Conservation (phyloP, 75 land plant species). For the Sequoia sempervirens region DNA sequence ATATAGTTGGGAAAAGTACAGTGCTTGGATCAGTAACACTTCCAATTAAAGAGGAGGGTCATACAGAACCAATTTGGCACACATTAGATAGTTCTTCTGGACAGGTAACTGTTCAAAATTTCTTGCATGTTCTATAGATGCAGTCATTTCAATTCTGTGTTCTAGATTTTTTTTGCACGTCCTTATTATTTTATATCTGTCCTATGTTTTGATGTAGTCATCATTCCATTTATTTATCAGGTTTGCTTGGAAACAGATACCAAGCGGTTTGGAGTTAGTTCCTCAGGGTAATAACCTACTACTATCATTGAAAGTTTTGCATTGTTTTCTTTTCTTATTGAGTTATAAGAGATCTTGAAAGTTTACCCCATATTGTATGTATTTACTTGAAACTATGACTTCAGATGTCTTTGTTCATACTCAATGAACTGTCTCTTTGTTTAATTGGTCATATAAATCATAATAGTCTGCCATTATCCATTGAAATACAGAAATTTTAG, state of each 20-base stretch:
- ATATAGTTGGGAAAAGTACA: constrained; percentile 95
- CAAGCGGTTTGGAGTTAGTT: constrained; percentile 42
- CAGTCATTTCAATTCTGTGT: not conserved
- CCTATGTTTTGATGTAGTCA: not conserved
- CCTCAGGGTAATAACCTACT: constrained; percentile 50
- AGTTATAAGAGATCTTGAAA: not conserved
- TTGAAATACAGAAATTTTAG: not conserved
- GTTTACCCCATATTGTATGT: not conserved
- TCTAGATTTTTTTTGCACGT: not conserved
- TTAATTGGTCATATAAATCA: not conserved
- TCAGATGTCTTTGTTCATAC: not conserved
- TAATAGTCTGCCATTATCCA: not conserved
- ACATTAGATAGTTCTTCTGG: constrained; percentile 84
- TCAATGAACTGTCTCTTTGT: not conserved
- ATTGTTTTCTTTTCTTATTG: not conserved
- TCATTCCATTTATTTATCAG: constrained; percentile 28
- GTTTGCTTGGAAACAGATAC: constrained; percentile 74
- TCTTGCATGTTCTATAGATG: not conserved
- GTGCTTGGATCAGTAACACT: constrained; percentile 85
- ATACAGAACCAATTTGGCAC: constrained; percentile 79
- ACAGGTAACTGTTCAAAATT: constrained; percentile 43
- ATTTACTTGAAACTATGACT: not conserved
- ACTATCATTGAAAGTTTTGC: not conserved
- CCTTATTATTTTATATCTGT: not conserved
- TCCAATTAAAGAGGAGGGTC: constrained; percentile 70